Evolutionary conservation across 2,329 filamentous ascomycete genomes (phyloP), one percentile per base, ranked within the genome.

Genomic region (Fusarium sororula): DNA sequence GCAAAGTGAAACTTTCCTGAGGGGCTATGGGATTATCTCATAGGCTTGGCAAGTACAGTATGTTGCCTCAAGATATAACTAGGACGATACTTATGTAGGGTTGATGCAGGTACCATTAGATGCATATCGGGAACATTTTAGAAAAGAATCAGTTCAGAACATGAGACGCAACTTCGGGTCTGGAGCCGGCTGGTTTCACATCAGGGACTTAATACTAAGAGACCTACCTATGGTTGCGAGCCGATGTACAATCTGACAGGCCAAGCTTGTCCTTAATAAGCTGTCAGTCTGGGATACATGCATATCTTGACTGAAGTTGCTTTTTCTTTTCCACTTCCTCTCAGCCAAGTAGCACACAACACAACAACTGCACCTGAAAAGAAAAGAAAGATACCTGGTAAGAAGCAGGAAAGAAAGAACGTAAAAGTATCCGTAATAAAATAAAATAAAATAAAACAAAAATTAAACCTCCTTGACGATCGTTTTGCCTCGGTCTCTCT

Each of bases 21-120:
- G 35, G 20, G 32, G 24, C 51, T 39, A 28, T 54, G 20, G 15
- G 24, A 41, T 39, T 55, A n/a, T 41, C 51, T 39, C 24, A 22
- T 41, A n/a, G 35, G 26, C 14, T 55, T 28, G 37, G 51, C 28
- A n/a, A 37, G 14, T 47, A 20, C 24, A 47, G 18, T 17, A 55
- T 55, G 24, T 28, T 55, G 24, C 24, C 51, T 28, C 24, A 18
- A 55, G 51, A 28, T 28, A 55, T 28, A 55, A 39, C 37, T 41
- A 28, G 51, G 30, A 67, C 63, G 48, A 64, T 42, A 37, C 35
- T 60, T 47, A 35, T 51, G 48, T 51, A 39, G 63, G 60, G 53
- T 61, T 73, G 65, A 74, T 58, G 71, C 71, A 74, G 71, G 71
- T 74, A 74, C 71, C 55, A 67, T 50, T 26, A 55, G 66, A 45